Base-by-base conservation (phyloP, 768 basidiomycete genomes). In the Hemileccinum rubropunctum region DNA sequence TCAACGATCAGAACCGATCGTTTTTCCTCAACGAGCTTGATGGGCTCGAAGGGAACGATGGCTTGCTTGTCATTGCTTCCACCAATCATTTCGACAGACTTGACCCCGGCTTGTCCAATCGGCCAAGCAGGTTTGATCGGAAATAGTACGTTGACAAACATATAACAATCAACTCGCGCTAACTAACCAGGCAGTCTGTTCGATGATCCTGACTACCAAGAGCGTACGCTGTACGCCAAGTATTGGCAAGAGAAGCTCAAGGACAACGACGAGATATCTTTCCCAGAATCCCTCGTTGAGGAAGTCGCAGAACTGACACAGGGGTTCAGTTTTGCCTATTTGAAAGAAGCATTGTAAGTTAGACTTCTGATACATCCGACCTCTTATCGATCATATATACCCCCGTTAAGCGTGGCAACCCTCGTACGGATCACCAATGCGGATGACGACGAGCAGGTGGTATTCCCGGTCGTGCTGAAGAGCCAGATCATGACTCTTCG, bases 21-120 rank as follows among this genome's bases (percentile, higher is more conserved):
- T 92, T 89, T 75, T 93, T 93, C 80, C 74, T 94, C 42, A 94
- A 94, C 61, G 85, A 92, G 62, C 70, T 90, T 8, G 91, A 93
- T 54, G 91, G 91, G 1, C 66, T 92, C 28, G 82, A 85, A 61
- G 78, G 82, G 27, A 92, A 92, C 59, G 82, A 91, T 52, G 91
- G 91, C 0, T 56, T 94, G 10, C 76, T 93, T 26, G 71, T 92
- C 58, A 83, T 92, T 48, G 84, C 79, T 15, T 82, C 88, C 1
- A 93, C 91, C 21, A 94, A 93, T 62, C 88, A 93, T 66, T 84
- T 91, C 52, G 87, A 91, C 36, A 72, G 77, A 39, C 78, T 93
- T 36, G 91, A 92, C 60, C 82, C 86, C 28, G 86, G 84, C 7
- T 65, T 94, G 51, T 84, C 86, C 54, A 80, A 73, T 36, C 79